Percentiles rank a stretch among this genome's conserved stretches.
phyloP scores from a whole-genome alignment of 169 alveolate genomes.

The Cryptosporidium felis region DNA sequence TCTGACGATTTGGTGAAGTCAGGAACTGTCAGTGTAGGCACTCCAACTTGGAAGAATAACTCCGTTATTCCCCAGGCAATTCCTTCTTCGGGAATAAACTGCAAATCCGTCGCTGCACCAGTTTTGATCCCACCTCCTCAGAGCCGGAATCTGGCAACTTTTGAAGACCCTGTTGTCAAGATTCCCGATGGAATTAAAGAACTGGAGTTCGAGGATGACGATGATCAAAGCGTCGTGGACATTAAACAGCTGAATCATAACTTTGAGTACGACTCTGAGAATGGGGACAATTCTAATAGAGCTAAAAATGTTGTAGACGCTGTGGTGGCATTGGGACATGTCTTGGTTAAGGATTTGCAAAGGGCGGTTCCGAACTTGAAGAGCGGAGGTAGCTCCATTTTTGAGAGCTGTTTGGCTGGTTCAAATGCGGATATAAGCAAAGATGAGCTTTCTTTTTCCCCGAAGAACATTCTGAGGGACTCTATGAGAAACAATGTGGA shows the following conservation, averaged over 20 bases:
- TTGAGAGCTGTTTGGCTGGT: slow-evolving; percentile 67
- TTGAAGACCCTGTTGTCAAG: slow-evolving; percentile 48
- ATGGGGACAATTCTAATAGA: slow-evolving; percentile 57
- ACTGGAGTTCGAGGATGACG: slow-evolving; percentile 57
- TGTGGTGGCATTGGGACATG: slow-evolving; percentile 70
- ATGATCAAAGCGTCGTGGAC: slow-evolving; percentile 68
- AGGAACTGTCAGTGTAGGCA: slow-evolving; percentile 66
- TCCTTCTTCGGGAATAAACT: slow-evolving; percentile 3
- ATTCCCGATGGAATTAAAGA: slow-evolving; percentile 62
- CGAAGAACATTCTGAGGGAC: slow-evolving; percentile 25
- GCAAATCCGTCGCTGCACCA: slow-evolving; percentile 66
- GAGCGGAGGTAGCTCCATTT: slow-evolving; percentile 15
- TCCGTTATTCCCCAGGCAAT: slow-evolving; percentile 24
- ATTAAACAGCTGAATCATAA: slow-evolving; percentile 21
- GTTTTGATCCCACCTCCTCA: slow-evolving; percentile 59
- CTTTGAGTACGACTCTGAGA: slow-evolving; percentile 56
- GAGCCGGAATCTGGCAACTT: slow-evolving; percentile 44
- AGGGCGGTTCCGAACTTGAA: slow-evolving; percentile 57
- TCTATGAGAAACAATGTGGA: slow-evolving; percentile 2
- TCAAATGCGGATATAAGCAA: neutral
- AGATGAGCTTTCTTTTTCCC: slow-evolving; percentile 44
- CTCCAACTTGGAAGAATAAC: slow-evolving; percentile 65
- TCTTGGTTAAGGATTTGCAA: slow-evolving; percentile 61
- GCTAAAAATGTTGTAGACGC: slow-evolving; percentile 68
- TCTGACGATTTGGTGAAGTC: slow-evolving; percentile 66